These are phyloP conservation scores for Boeremia exigua DNA, from an alignment of 2,329 filamentous ascomycete species.

Conservation along the genomic window DNA sequence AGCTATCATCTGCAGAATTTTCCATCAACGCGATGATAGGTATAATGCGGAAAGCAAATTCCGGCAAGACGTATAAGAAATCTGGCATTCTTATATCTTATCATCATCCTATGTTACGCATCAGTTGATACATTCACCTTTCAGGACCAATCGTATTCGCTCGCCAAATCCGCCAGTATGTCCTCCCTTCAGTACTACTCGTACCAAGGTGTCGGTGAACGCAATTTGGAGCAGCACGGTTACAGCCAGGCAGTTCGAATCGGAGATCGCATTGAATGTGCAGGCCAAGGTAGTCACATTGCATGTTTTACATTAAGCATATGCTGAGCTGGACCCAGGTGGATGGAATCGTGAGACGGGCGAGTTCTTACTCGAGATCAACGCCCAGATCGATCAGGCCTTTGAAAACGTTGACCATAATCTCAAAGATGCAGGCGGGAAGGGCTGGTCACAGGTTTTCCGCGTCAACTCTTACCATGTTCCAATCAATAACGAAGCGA, in stretches of 20 bases:
- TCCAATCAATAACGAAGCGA: constrained; percentile 23
- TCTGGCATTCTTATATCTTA: not conserved
- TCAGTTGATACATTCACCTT: not conserved
- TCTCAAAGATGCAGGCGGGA: constrained; percentile 60
- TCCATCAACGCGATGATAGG: not conserved
- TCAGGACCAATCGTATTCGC: not conserved
- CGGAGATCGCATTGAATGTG: constrained; percentile 42
- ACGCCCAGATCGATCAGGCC: constrained; percentile 49
- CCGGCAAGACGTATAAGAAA: not conserved
- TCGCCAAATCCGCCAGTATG: constrained; percentile 13
- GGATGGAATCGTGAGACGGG: constrained; percentile 42
- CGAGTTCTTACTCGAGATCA: constrained; percentile 27
- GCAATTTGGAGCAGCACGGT: constrained; percentile 38
- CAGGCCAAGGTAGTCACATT: constrained; percentile 43
- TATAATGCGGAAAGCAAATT: not conserved
- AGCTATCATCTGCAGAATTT: not conserved
- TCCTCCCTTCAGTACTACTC: constrained; percentile 43
- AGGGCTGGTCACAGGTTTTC: constrained; percentile 63
- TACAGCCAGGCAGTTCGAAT: constrained; percentile 48
- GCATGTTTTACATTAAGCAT: not conserved
- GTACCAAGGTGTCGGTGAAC: constrained; percentile 50
- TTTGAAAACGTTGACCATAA: constrained; percentile 63
- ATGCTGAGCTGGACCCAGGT: constrained; percentile 25
- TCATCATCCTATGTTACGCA: not conserved
- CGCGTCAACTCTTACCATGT: constrained; percentile 38